Evolutionary conservation across 345 rosid species (phyloP).

Genomic region (Ailanthus altissimus): DNA sequence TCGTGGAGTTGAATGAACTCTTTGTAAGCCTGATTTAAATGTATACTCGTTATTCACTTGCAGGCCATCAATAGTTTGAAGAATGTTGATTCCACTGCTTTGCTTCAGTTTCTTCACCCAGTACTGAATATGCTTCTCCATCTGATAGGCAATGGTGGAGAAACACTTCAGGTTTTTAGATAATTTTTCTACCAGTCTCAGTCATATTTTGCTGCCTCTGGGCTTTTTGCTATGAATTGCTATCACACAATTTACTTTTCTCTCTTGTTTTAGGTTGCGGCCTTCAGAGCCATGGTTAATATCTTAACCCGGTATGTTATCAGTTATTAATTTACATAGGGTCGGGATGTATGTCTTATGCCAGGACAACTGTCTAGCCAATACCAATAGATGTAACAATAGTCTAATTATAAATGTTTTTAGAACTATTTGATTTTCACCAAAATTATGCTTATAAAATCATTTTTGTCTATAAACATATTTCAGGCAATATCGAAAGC

Average conservation of each 20-base stretch:
- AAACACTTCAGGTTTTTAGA: slow-evolving; percentile 86
- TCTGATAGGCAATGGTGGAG: slow-evolving; percentile 99
- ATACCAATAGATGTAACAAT: background rate
- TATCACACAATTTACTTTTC: slow-evolving; percentile 29
- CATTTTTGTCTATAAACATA: background rate
- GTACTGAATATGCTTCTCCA: slow-evolving; percentile 95
- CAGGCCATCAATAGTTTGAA: slow-evolving; percentile 99
- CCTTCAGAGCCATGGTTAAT: slow-evolving; percentile 98
- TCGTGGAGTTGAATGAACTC: background rate
- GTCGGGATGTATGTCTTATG: background rate
- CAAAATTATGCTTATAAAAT: background rate
- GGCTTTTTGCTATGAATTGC: slow-evolving; percentile 21
- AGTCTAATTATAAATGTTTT: background rate
- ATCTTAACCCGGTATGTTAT: slow-evolving; percentile 81
- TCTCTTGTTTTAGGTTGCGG: slow-evolving; percentile 80
- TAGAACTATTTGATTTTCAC: background rate
- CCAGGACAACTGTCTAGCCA: background rate
- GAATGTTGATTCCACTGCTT: slow-evolving; percentile 93
- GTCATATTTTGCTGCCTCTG: background rate
- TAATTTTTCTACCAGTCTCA: slow-evolving; percentile 16
- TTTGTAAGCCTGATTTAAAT: background rate
- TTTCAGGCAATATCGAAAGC: background rate
- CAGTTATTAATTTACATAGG: background rate
- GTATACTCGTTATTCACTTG: slow-evolving; percentile 18
- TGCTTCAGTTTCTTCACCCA: slow-evolving; percentile 99